These are phyloP conservation scores for Ceratocystis papillata DNA, from an alignment of 2,329 filamentous ascomycete species.

Conservation along the genomic window DNA sequence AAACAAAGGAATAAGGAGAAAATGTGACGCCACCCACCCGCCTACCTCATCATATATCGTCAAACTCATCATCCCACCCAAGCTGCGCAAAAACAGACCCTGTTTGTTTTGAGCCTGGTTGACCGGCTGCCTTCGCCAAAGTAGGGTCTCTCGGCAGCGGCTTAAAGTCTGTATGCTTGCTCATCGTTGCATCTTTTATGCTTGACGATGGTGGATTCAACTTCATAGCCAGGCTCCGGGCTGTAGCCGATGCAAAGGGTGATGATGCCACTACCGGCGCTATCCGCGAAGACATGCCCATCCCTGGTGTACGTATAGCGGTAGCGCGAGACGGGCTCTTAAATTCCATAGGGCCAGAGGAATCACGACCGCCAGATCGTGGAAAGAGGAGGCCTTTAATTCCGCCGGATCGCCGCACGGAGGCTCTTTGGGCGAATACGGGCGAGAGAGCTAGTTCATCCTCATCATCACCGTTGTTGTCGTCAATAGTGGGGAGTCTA, in stretches of 20 bases:
- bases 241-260: slow-evolving; percentile 22
- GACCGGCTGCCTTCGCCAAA: background rate
- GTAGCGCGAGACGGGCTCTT: slow-evolving; percentile 18
- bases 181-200: background rate
- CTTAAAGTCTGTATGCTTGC: slow-evolving; percentile 16
- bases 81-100: slow-evolving; percentile 44
- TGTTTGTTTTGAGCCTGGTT: background rate
- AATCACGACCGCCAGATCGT: slow-evolving; percentile 9
- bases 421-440: background rate
- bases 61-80: slow-evolving; percentile 49
- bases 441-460: slow-evolving; percentile 14
- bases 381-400: slow-evolving; percentile 22
- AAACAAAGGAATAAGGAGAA: slow-evolving; percentile 10
- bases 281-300: background rate
- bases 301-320: background rate
- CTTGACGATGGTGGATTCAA: slow-evolving; percentile 2
- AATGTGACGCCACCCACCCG: slow-evolving; percentile 21
- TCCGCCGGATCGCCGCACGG: slow-evolving; percentile 16
- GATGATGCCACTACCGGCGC: slow-evolving; percentile 16
- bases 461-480: background rate
- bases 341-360: slow-evolving; percentile 18
- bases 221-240: slow-evolving; percentile 20
- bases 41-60: slow-evolving; percentile 33
- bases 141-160: slow-evolving; percentile 10
- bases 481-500: background rate